Base-by-base conservation (phyloP, 495 filamentous ascomycete genomes). In the Penicillium turbatum region DNA sequence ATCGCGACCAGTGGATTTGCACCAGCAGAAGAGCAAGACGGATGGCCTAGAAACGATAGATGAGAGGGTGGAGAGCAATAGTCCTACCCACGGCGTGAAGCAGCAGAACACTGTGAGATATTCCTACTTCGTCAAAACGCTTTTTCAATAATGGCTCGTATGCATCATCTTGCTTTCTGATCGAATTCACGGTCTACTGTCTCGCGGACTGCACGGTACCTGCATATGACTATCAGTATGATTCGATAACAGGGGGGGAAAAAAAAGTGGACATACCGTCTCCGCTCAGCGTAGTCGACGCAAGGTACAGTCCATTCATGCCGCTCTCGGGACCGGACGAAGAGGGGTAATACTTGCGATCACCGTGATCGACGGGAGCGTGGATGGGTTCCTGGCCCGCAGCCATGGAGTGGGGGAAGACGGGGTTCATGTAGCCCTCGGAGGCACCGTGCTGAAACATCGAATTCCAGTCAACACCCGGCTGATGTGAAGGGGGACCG, bases 361-460 rank as follows among this genome's bases (percentile, higher is more conserved):
- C 21, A 24, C 21, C 73, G 53, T 64, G 47, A 19, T 78, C 74
- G 51, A 76, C 71, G 57, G 71, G 73, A 50, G 69, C 68, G 61
- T 74, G 72, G 59, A 74, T 77, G 29, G 69, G 56, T 55, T 77
- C 73, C 60, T 74, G 72, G 49, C 71, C 69, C 54, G 70, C 52
- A 16, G 71, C 70, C 75, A 78, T 77, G 58, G 72, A 69, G 54
- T 76, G 72, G 71, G 84, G 76, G 69, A 79, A 80, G 67, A 80
- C 82, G 55, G 73, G 66, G 75, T 73, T 77, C 69, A 82, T 79
- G 70, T 81, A 83, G 63, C 77, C 72, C 68, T 83, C 73, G 56
- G 82, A 79, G 61, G 78, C 74, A 73, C 79, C 82, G 72, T 83
- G 72, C 76, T 86, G 84, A 77, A 86, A 88, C 79, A 87, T 83